Evolutionary conservation across 495 filamentous ascomycete species (phyloP).

Genomic region (Recurvomyces mirabilis): DNA sequence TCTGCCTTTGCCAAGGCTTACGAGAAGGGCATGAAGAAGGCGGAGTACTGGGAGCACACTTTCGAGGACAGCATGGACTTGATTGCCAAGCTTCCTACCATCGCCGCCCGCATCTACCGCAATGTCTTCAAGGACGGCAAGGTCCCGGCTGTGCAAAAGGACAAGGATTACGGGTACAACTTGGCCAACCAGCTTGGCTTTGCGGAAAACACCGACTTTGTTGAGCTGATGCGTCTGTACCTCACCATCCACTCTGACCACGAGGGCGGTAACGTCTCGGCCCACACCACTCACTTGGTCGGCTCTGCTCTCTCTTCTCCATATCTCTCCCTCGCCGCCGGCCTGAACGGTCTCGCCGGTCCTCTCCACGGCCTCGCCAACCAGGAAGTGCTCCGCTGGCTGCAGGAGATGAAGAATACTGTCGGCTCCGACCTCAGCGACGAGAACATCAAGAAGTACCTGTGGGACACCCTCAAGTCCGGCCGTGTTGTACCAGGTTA

Average conservation of each 20-base stretch:
- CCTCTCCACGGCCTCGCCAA: constrained; percentile 98
- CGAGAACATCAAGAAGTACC: constrained; percentile 90
- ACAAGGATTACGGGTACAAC: constrained; percentile 98
- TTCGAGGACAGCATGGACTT: constrained; percentile 99
- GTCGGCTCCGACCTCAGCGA: constrained; percentile 92
- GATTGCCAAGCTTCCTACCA: constrained; percentile 98
- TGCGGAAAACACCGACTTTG: constrained; percentile 87
- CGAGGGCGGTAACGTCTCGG: constrained; percentile 96
- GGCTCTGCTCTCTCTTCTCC: constrained; percentile 94
- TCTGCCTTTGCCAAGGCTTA: constrained; percentile 96
- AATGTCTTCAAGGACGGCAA: constrained; percentile 99
- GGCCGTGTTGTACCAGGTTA: constrained; percentile 96
- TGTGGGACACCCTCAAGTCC: constrained; percentile 90
- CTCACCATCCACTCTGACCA: constrained; percentile 97
- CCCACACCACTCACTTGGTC: constrained; percentile 96
- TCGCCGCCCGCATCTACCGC: constrained; percentile 96
- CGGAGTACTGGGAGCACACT: constrained; percentile 97
- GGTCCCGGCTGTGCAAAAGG: constrained; percentile 86
- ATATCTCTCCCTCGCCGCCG: constrained; percentile 89
- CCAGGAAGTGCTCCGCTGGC: constrained; percentile 98
- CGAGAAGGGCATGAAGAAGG: constrained; percentile 96
- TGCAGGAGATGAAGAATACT: constrained; percentile 94
- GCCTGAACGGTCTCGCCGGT: constrained; percentile 93
- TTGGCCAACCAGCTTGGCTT: constrained; percentile 97
- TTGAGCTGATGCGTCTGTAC: constrained; percentile 97